Evolutionary conservation across 2,329 filamentous ascomycete species (phyloP).

Genomic region (Alternaria panax): DNA sequence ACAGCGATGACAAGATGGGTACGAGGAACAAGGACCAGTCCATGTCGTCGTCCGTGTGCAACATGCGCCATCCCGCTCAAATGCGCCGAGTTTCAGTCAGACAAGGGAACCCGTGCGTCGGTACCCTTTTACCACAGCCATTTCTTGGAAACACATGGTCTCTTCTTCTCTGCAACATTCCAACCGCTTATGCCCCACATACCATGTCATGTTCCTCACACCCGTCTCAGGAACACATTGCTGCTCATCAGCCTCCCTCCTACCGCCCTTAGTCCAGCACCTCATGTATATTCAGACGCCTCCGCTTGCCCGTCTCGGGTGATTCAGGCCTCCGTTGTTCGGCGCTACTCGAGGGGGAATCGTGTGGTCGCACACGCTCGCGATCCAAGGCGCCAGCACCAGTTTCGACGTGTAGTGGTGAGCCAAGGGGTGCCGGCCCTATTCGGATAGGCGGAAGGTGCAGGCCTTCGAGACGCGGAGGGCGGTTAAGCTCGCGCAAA

Average conservation of each 20-base stretch:
- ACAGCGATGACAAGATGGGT: background rate
- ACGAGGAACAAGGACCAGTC: background rate
- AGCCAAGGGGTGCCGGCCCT: conserved; percentile 39
- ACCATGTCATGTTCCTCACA: background rate
- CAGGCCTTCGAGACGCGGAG: conserved; percentile 40
- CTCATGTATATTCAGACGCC: conserved; percentile 48
- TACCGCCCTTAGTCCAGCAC: conserved; percentile 41
- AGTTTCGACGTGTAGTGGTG: conserved; percentile 40
- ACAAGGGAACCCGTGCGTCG: conserved; percentile 15
- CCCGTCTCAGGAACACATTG: conserved; percentile 1
- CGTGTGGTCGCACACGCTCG: conserved; percentile 37
- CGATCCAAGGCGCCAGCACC: conserved; percentile 24
- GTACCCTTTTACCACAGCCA: conserved; percentile 4
- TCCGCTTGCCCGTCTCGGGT: conserved; percentile 44
- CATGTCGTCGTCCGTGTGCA: conserved; percentile 4
- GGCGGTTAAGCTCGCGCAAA: conserved; percentile 33
- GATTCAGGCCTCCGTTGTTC: conserved; percentile 40
- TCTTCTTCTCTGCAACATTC: background rate
- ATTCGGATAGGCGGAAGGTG: conserved; percentile 49
- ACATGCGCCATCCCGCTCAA: conserved; percentile 6
- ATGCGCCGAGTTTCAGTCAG: conserved; percentile 9
- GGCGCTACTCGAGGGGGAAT: conserved; percentile 35
- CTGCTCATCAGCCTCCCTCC: conserved; percentile 3
- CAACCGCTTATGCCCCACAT: background rate
- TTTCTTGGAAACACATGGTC: conserved; percentile 3